Conservation (phyloP, 2,329 filamentous ascomycete genomes). For the Arthroderma uncinatum region DNA sequence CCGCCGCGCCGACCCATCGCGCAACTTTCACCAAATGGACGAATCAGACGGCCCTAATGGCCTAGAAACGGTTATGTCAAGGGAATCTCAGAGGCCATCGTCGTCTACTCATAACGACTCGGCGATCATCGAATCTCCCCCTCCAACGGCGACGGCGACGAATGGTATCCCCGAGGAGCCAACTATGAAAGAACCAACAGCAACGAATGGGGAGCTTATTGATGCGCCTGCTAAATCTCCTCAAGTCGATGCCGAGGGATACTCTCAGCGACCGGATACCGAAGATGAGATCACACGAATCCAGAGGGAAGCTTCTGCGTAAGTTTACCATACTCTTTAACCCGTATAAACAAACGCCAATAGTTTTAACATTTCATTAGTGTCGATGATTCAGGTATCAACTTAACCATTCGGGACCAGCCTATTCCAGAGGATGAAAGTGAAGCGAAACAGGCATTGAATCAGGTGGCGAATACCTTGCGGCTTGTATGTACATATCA, state of each 20-base stretch:
- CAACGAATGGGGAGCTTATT: not conserved
- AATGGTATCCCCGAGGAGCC: constrained; percentile 6
- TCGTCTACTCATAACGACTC: constrained; percentile 8
- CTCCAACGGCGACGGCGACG: not conserved
- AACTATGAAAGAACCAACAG: not conserved
- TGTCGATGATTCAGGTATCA: constrained; percentile 34
- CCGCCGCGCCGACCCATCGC: constrained; percentile 13
- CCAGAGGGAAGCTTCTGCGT: constrained; percentile 35
- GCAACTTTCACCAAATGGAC: constrained; percentile 21
- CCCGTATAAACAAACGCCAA: not conserved
- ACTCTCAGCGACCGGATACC: constrained; percentile 30
- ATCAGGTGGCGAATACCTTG: constrained; percentile 40
- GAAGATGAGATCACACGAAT: constrained; percentile 36
- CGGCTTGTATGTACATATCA: constrained; percentile 28
- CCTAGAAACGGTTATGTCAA: constrained; percentile 17
- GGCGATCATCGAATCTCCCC: not conserved
- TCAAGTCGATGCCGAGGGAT: constrained; percentile 32
- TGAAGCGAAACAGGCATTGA: constrained; percentile 39
- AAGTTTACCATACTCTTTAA: constrained; percentile 7
- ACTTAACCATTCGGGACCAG: constrained; percentile 39
- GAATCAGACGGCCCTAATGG: constrained; percentile 19
- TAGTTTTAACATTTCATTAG: constrained; percentile 1
- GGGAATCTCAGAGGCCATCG: constrained; percentile 15
- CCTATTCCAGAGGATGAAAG: constrained; percentile 41
- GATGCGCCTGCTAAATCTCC: constrained; percentile 13